Percentiles rank a stretch among this genome's conserved stretches.
These are phyloP conservation scores for Ascosphaera aggregata DNA, from an alignment of 2,329 filamentous ascomycete genomes.

Conservation along the genomic window DNA sequence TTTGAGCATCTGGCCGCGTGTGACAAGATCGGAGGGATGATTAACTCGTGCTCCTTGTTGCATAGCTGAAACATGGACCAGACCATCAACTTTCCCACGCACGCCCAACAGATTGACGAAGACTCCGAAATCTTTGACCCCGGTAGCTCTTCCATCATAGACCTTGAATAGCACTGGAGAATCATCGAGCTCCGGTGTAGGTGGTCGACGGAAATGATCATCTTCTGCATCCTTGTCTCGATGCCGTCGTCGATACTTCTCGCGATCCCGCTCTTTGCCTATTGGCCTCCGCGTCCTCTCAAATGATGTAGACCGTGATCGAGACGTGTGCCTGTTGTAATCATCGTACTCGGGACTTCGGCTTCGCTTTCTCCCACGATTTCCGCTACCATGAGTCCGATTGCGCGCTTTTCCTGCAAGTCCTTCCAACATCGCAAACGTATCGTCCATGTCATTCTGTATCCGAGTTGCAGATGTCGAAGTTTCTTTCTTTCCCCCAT, in stretches of 20 bases:
- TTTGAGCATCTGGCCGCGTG: conserved; percentile 61
- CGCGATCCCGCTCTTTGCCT: conserved; percentile 28
- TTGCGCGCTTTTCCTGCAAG: conserved; percentile 42
- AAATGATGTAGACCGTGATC: conserved; percentile 10
- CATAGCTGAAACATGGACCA: conserved; percentile 85
- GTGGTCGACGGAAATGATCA: conserved; percentile 40
- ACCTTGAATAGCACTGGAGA: conserved; percentile 61
- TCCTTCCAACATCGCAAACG: conserved; percentile 72
- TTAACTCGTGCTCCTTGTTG: conserved; percentile 67
- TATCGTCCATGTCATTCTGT: conserved; percentile 53
- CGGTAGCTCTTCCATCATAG: conserved; percentile 74
- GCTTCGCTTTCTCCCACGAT: conserved; percentile 27
- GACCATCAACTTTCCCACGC: conserved; percentile 66
- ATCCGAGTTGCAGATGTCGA: conserved; percentile 24
- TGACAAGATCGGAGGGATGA: conserved; percentile 71
- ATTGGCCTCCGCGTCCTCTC: conserved; percentile 10
- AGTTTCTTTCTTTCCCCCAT: conserved; percentile 10
- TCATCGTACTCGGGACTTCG: conserved; percentile 27
- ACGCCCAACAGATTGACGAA: conserved; percentile 87
- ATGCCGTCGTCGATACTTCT: conserved; percentile 12
- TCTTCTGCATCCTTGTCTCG: conserved; percentile 29
- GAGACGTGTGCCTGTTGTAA: conserved; percentile 19
- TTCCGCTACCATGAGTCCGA: conserved; percentile 13
- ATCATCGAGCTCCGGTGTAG: conserved; percentile 57
- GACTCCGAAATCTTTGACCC: conserved; percentile 83